Evolutionary conservation across 169 alveolate species (phyloP).

Genomic region (Sarcocystis neurona): DNA sequence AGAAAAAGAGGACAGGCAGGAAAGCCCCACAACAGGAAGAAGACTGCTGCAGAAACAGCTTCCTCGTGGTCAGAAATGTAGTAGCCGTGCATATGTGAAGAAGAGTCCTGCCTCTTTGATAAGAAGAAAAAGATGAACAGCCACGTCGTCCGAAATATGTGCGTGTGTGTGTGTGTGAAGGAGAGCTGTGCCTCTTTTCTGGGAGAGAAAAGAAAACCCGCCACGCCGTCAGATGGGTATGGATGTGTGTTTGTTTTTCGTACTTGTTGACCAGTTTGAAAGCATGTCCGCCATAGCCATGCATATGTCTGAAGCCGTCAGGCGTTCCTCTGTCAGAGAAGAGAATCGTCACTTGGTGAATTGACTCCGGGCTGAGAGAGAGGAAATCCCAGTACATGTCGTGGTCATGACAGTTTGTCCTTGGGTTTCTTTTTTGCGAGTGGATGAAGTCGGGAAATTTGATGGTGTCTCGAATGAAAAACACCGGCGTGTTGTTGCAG

Average conservation of each 20-base stretch:
- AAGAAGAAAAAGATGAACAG: too few species aligned
- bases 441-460: conserved; percentile 87
- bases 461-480: conserved; percentile 81
- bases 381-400: conserved; percentile 76
- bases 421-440: conserved; percentile 79
- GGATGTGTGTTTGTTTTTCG: not conserved
- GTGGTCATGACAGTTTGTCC: conserved; percentile 74
- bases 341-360: conserved; percentile 76
- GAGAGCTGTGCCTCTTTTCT: not conserved
- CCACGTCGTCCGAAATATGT: not conserved
- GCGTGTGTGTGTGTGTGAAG: not conserved
- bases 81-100: not conserved
- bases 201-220: too few species aligned
- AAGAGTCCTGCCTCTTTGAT: not conserved
- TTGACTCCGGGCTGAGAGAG: conserved; percentile 77
- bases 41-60: too few species aligned
- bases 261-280: conserved; percentile 79
- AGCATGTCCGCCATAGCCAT: conserved; percentile 79
- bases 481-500: conserved; percentile 84
- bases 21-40: too few species aligned
- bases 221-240: not conserved
- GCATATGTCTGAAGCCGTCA: conserved; percentile 80
- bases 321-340: conserved; percentile 84
- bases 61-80: not conserved
- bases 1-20: too few species aligned